phyloP scores from a whole-genome alignment of 768 basidiomycete species.

The Macrocybe gigantea region DNA sequence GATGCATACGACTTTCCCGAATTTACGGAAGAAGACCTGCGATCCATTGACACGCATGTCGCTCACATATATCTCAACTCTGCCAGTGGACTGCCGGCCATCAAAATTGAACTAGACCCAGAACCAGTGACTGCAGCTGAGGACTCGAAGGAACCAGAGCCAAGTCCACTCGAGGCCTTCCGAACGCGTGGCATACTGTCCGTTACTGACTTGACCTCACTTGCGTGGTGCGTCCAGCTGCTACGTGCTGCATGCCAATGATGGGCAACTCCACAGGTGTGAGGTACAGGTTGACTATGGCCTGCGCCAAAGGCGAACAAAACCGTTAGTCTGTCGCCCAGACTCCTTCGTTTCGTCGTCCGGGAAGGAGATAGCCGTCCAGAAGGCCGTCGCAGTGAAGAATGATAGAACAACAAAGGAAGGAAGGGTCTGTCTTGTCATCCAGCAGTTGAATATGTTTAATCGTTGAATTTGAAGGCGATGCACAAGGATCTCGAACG shows the following conservation, averaged over 20 bases:
- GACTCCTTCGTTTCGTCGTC: conserved; percentile 45
- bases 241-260: not conserved
- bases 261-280: conserved; percentile 48
- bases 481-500: conserved; percentile 76
- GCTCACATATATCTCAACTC: conserved; percentile 2
- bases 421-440: conserved; percentile 42
- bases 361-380: conserved; percentile 58
- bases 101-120: conserved; percentile 26
- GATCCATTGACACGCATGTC: conserved; percentile 37
- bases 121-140: not conserved
- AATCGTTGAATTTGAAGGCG: conserved; percentile 31
- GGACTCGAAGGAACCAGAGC: not conserved
- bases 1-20: conserved; percentile 44
- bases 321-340: conserved; percentile 46
- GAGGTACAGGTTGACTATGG: conserved; percentile 78
- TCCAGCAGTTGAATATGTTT: not conserved
- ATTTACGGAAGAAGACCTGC: conserved; percentile 54
- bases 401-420: conserved; percentile 51
- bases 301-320: conserved; percentile 50
- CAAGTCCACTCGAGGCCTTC: conserved; percentile 37
- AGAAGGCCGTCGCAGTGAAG: conserved; percentile 39
- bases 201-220: conserved; percentile 58
- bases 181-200: conserved; percentile 42
- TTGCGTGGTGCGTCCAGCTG: conserved; percentile 45
- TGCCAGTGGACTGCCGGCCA: conserved; percentile 16